Percentiles rank a stretch among this genome's conserved stretches.
Conservation (phyloP, 139 green algal species). For the Eudorina sp. region DNA sequence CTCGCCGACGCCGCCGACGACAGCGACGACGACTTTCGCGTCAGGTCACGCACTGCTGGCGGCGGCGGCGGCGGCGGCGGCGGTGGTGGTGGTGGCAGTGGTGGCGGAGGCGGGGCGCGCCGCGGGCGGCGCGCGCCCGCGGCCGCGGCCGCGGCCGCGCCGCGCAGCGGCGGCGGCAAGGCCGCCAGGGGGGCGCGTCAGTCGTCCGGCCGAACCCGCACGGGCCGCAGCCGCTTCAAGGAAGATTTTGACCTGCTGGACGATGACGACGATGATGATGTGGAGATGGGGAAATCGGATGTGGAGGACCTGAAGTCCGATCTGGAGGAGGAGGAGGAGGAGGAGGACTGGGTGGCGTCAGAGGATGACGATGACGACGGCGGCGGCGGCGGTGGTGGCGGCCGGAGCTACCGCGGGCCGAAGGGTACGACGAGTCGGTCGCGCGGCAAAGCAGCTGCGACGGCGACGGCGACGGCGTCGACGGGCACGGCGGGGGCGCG, state of each 20-base stretch:
- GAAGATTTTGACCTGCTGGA: conserved; percentile 18
- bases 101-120: background rate
- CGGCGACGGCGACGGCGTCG: background rate
- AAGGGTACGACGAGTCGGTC: conserved; percentile 17
- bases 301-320: background rate
- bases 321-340: conserved; percentile 15
- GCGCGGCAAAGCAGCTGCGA: background rate
- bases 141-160: background rate
- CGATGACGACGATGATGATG: conserved; percentile 3
- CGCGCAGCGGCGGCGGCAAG: background rate
- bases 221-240: conserved; percentile 18
- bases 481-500: background rate
- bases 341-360: conserved; percentile 29
- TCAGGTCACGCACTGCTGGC: background rate
- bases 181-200: background rate
- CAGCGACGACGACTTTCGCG: conserved; percentile 8
- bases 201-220: background rate
- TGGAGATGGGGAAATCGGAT: conserved; percentile 12
- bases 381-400: background rate
- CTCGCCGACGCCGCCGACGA: background rate
- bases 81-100: background rate
- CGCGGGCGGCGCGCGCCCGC: background rate
- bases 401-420: background rate
- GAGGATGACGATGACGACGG: background rate
- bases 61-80: background rate